A percentile compares a stretch with the other conserved stretches of the same genome.
These are phyloP conservation scores for Aspergillus carlsbadensis DNA, from an alignment of 495 filamentous ascomycete genomes.

Conservation along the genomic window DNA sequence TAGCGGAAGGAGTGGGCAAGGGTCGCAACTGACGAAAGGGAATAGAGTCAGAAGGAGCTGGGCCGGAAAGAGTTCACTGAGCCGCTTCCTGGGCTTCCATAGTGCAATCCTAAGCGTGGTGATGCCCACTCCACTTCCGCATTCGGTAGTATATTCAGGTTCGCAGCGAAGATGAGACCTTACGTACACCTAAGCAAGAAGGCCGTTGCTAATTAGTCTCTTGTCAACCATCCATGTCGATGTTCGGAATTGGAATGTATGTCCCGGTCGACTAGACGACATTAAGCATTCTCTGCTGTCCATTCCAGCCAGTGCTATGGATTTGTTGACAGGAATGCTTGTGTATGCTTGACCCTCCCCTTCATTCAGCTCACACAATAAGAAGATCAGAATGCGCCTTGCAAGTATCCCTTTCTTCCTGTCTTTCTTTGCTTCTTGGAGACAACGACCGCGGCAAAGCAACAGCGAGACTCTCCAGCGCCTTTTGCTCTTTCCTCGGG, in stretches of 20 bases:
- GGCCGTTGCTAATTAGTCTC: no score
- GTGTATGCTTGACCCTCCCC: background rate
- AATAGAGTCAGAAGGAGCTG: slow-evolving; percentile 8
- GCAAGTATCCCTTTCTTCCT: background rate
- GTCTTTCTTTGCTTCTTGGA: no score
- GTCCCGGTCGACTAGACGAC: background rate
- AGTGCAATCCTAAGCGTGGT: background rate
- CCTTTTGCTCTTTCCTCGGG: background rate
- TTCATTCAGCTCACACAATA: background rate
- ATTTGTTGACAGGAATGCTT: slow-evolving; percentile 11
- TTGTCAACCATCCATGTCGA: background rate
- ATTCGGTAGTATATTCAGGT: slow-evolving; percentile 18
- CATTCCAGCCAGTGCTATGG: slow-evolving; percentile 1
- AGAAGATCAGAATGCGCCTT: background rate
- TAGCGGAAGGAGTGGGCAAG: slow-evolving; percentile 13
- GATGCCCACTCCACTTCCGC: slow-evolving; percentile 20
- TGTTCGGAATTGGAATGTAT: background rate
- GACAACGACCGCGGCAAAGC: background rate
- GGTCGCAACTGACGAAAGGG: background rate
- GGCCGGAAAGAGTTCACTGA: slow-evolving; percentile 2
- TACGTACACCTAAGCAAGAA: background rate
- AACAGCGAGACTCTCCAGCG: background rate
- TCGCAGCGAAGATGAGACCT: slow-evolving; percentile 2
- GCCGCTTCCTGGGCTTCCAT: no score
- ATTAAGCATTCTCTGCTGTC: background rate